Base-by-base conservation (phyloP, 371 early-diverging fungal species). In the Mucor racemosus region DNA sequence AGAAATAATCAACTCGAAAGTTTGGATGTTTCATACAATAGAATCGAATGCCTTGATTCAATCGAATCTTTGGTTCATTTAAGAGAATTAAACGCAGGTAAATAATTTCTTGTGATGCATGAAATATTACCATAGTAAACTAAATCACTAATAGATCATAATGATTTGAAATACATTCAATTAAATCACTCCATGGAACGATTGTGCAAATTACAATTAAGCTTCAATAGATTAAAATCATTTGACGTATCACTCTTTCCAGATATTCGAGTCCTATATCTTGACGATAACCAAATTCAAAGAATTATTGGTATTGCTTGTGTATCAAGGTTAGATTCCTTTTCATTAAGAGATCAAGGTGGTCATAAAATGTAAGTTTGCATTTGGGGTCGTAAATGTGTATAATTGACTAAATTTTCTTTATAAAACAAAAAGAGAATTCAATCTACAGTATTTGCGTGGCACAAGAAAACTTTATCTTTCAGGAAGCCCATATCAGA, bases 321-420 rank as follows among this genome's bases (percentile, higher is more conserved):
- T 8, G 62, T 78, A 41, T 62, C 78, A 10, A 74, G 77, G 0
- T 60, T 87, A 35, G 79, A 78, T 40, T 81, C 78, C 39, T 84
- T 87, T 34, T 87, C 88, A 0, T 48, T 81, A 4, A 75, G 88
- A 41, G 86, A 86, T 56, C 88, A 87, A 68, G 85, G 84, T 4
- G 78, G 80, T 2, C 76, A 79, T 44, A 69, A 71, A 55, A 65
- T 76, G 77, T 81, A 73, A 62, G 79, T 59, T 26, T 26, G 26
- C 26, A 26, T 3, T 33, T 46, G 5, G 5, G 21, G 14, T 34
- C 3, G 3, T 1, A 13, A 11, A 13, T 31, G 14, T 14, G 53
- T 31, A 14, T 26, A 31, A 4, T 1, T 10, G 21, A 13, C 21
- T 31, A 53, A 21, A 53, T 53, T 7, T 2, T 4, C 11, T 31